phyloP scores from a whole-genome alignment of 257 asterid species.

The Buddleja alternifolia region DNA sequence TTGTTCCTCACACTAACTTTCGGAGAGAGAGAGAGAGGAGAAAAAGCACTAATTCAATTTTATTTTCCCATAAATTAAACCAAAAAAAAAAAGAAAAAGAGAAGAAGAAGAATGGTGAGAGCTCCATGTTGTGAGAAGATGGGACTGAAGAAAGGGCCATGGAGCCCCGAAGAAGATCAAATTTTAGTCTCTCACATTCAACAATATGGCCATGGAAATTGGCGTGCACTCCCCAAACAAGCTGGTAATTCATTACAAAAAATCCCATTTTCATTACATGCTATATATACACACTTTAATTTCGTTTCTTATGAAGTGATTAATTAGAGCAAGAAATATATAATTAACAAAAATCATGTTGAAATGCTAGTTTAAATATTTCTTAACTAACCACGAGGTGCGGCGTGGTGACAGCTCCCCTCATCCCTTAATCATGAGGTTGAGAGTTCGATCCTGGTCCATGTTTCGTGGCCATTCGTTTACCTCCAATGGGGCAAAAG shows the following conservation, averaged over 20 bases:
- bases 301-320: no score
- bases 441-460: no score
- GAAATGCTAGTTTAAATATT: no score
- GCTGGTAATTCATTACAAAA: slow-evolving; percentile 41
- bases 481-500: no score
- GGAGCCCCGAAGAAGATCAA: slow-evolving; percentile 69
- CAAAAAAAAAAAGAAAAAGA: not conserved
- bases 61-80: not conserved
- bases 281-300: no score
- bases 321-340: no score
- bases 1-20: no score
- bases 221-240: slow-evolving; percentile 73
- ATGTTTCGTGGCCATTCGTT: no score
- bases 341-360: no score
- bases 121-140: slow-evolving; percentile 77
- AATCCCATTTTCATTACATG: not conserved
- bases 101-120: slow-evolving; percentile 61
- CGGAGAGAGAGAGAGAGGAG: not conserved
- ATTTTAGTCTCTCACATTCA: slow-evolving; percentile 52
- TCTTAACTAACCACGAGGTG: no score
- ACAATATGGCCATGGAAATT: slow-evolving; percentile 60
- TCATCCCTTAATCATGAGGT: no score
- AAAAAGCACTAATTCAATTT: not conserved
- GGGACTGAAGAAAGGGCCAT: slow-evolving; percentile 70
- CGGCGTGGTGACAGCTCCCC: no score